These are phyloP conservation scores for Asterochloris sp. DNA, from an alignment of 139 green algal genomes.

Conservation along the genomic window DNA sequence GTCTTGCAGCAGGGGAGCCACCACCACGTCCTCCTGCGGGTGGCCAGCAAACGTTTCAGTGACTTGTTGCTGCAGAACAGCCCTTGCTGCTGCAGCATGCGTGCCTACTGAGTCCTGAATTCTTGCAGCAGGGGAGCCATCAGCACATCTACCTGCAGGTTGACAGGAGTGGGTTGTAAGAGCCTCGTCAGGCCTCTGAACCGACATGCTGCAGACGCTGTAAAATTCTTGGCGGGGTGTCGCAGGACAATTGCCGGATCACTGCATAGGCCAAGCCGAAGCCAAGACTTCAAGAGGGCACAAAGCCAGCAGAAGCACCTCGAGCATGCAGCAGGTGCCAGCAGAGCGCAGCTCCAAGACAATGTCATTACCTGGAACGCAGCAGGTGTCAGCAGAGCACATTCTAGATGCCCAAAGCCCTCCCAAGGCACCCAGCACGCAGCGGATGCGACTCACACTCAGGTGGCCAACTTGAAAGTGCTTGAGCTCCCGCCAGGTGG, in stretches of 20 bases:
- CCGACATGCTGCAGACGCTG: too few relatives aligned
- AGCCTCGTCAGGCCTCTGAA: too few relatives aligned
- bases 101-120: conserved; percentile 48
- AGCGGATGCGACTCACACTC: conserved; percentile 23
- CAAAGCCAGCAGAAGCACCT: too few relatives aligned
- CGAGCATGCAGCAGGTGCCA: not conserved
- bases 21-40: conserved; percentile 2
- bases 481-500: conserved; percentile 39
- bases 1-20: conserved; percentile 39
- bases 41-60: not conserved
- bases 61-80: conserved; percentile 46
- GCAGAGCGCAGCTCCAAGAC: not conserved
- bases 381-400: too few relatives aligned
- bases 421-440: not conserved
- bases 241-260: too few relatives aligned
- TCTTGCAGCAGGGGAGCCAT: conserved; percentile 38
- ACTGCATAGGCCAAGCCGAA: too few relatives aligned
- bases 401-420: too few relatives aligned
- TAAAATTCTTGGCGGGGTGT: too few relatives aligned
- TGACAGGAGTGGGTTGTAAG: not conserved
- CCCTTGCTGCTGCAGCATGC: conserved; percentile 44
- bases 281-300: too few relatives aligned
- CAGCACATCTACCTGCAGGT: conserved; percentile 1
- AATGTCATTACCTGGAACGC: too few relatives aligned
- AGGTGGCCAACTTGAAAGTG: conserved; percentile 47